Base-by-base conservation (phyloP, 2,329 filamentous ascomycete species). In the Colletotrichum somersetense region DNA sequence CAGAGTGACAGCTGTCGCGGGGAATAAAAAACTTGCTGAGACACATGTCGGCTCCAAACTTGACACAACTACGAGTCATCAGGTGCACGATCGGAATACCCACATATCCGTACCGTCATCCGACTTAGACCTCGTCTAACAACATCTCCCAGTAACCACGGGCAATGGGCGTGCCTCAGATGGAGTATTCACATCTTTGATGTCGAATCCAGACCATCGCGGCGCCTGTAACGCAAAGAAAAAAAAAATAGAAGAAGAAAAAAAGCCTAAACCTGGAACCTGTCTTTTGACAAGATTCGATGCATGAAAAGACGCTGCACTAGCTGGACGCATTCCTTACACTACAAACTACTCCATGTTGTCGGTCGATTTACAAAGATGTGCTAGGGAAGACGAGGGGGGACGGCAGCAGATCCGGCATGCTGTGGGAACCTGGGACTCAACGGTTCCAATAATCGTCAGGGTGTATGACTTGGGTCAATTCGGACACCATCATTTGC, bases 401-500 rank as follows among this genome's bases (percentile, higher is more conserved):
- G 38, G 52, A n/a, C 42, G 16, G 50, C 62, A 62, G 71, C 44
- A 71, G 71, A 73, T 71, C 71, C 66, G 48, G 67, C 67, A 57
- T 8, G 46, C 5, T 33, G 55, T 38, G 40, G 62, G 44, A 71
- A 48, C 33, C 57, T 46, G 40, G 71, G 58, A 46, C 42, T 3
- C 7, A 14, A 42, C 68, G 53, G 40, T 11, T 33, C 11, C 33
- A 38, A 52, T 30, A 35, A 18, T 40, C 6, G 11, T 42, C 14
- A n/a, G 40, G 26, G 61, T 16, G n/a, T 18, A 62, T 53, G 23
- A 26, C 48, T 52, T 62, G 35, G n/a, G 46, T 42, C 38, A 35
- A 42, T 35, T 12, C 20, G 52, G 16, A 10, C 33, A 20, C 33
- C 52, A 6, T n/a, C 14, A 35, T 55, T 35, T 35, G 52, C 52